These are phyloP conservation scores for Cryphonectria parasitica DNA, from an alignment of 2,329 filamentous ascomycete genomes.

Conservation along the genomic window DNA sequence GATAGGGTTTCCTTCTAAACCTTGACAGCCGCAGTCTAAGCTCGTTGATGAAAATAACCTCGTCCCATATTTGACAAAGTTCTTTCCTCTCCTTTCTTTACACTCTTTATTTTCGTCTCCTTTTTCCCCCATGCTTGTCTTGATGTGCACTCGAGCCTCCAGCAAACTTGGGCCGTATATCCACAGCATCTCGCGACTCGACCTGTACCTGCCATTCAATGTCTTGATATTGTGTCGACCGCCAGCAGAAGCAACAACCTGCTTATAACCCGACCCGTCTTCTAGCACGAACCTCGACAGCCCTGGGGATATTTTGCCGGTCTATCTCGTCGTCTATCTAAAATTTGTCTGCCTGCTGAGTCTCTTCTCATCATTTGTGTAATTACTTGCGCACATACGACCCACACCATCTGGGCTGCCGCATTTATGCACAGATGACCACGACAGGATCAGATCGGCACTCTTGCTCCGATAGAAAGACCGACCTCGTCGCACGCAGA, in stretches of 20 bases:
- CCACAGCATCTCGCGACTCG: not conserved
- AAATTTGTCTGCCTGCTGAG: not conserved
- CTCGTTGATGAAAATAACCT: conserved; percentile 2
- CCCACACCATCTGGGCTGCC: conserved; percentile 1
- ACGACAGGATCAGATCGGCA: conserved; percentile 1
- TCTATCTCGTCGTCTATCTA: not conserved
- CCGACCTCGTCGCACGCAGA: not conserved
- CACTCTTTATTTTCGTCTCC: not conserved
- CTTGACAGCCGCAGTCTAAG: not conserved
- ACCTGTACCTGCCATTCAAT: not conserved
- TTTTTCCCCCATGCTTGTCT: not conserved
- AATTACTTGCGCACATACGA: not conserved
- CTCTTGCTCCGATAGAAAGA: not conserved
- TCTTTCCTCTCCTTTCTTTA: not conserved
- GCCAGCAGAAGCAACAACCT: not conserved
- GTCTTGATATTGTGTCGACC: not conserved
- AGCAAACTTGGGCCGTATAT: not conserved
- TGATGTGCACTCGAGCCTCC: not conserved
- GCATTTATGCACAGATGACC: not conserved
- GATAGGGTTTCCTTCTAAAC: not conserved
- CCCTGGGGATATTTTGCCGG: not conserved
- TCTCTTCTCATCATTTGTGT: not conserved
- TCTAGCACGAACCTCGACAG: not conserved
- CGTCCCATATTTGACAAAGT: conserved; percentile 1
- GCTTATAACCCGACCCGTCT: not conserved